Evolutionary conservation across 257 asterid genomes (phyloP), one percentile per base, ranked within the genome.

Genomic region (Nicotiana knightiana): DNA sequence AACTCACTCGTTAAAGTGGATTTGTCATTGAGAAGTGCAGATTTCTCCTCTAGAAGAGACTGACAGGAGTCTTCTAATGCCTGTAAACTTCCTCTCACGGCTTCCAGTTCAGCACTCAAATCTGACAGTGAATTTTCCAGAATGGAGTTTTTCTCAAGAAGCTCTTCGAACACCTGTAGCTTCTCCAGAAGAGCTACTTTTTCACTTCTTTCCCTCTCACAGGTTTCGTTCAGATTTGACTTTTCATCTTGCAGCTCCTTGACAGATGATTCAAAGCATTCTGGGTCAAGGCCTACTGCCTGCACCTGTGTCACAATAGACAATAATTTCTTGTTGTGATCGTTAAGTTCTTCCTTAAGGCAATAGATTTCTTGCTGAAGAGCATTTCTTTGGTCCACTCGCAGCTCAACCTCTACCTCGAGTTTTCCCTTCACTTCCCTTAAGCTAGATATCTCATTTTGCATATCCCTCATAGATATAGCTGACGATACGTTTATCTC

Each of bases 291-390:
- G 81, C 98, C 97, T 30, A 89, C 92, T 26, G 89, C 91, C 79
- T 84, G 85, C 73, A 92, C 89, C 90, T 93, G 97, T 64, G 90
- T 92, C 93, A 92, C 78, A 82, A 94, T 61, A 15, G 90, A 84
- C 26, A 73, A 81, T 79, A 91, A 92, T 62, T 89, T 90, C 86
- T 85, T 86, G 85, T 86, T 92, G 89, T 93, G 81, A 83, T 87
- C 93, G 79, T 89, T 91, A 66, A 93, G 86, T 82, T 96, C 97
- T 89, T 96, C 98, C 86, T 89, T 96, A 86, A 96, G 93, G 83
- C 96, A 91, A 86, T 94, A 94, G 77, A 94, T 93, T 86, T 96
- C 99, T 86, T 93, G 98, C 88, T 96, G 99, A 84, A 96, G 92
- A 9, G 99, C 97, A 68, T 96, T 96, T 89, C 97, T 91, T 84